Conservation (phyloP, 371 early-diverging fungal species). For the Entomophthora muscae region DNA sequence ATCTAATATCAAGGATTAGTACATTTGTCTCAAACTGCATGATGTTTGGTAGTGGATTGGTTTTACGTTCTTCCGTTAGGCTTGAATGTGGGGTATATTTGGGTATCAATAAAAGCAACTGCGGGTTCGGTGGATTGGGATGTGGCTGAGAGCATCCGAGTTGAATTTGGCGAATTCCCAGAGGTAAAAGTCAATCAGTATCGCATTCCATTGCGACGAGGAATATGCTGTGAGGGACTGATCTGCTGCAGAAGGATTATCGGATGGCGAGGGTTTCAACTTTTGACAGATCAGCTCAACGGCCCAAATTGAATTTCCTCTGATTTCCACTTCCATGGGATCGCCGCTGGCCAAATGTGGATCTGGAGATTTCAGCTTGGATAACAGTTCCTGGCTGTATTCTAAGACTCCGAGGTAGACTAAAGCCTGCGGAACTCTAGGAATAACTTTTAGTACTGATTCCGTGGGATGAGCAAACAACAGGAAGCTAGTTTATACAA, state of each 20-base stretch:
- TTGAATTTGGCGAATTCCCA: constrained; percentile 74
- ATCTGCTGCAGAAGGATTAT: constrained; percentile 12
- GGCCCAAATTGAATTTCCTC: constrained; percentile 69
- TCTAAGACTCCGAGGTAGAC: constrained; percentile 46
- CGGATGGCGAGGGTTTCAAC: not conserved
- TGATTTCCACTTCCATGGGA: constrained; percentile 60
- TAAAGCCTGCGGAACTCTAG: constrained; percentile 44
- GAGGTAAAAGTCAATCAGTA: constrained; percentile 73
- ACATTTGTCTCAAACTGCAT: too few species aligned
- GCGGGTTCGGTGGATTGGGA: constrained; percentile 68
- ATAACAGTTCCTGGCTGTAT: constrained; percentile 38
- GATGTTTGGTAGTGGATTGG: too few species aligned
- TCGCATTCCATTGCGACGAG: constrained; percentile 28
- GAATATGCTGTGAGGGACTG: constrained; percentile 21
- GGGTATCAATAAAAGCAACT: constrained; percentile 48
- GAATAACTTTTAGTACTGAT: not conserved
- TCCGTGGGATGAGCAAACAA: too few species aligned
- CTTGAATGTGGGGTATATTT: too few species aligned
- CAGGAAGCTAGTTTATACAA: too few species aligned
- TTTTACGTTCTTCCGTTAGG: too few species aligned
- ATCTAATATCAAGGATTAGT: too few species aligned
- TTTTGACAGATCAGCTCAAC: constrained; percentile 36
- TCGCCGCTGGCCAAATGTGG: constrained; percentile 34
- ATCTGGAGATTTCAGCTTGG: constrained; percentile 22
- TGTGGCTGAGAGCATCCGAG: constrained; percentile 24